These are phyloP conservation scores for Rhizopogon vulgaris DNA, from an alignment of 768 basidiomycete genomes.

Conservation along the genomic window DNA sequence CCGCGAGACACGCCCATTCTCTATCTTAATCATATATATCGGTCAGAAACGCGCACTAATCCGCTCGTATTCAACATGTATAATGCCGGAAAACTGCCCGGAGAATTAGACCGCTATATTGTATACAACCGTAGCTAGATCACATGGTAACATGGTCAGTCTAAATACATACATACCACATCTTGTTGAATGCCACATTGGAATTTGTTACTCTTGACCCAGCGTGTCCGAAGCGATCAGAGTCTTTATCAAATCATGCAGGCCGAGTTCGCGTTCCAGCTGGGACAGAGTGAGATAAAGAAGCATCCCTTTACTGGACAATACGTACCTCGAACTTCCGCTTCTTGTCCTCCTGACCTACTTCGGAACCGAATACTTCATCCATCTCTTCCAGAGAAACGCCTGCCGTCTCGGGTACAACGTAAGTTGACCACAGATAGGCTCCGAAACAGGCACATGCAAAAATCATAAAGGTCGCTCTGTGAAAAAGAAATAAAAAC, in stretches of 20 bases:
- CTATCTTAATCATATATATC: neutral
- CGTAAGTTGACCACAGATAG: conserved; percentile 64
- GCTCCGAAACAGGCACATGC: conserved; percentile 56
- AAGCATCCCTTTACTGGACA: neutral
- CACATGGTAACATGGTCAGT: neutral
- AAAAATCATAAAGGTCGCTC: conserved; percentile 67
- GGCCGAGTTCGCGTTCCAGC: conserved; percentile 54
- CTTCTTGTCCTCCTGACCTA: conserved; percentile 45
- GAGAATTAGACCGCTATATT: neutral
- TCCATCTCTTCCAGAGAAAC: conserved; percentile 76
- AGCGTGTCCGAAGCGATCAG: conserved; percentile 15
- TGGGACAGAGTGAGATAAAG: conserved; percentile 15
- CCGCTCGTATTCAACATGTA: neutral
- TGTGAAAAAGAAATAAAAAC: conserved; percentile 17
- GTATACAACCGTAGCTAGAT: neutral
- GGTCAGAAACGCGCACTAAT: neutral
- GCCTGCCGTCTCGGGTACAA: conserved; percentile 74
- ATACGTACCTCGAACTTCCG: conserved; percentile 47
- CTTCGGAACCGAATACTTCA: conserved; percentile 54
- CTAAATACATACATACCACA: neutral
- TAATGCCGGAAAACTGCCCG: neutral
- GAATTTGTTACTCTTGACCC: neutral
- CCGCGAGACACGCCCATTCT: neutral
- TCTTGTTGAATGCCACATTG: neutral
- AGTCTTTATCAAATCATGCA: conserved; percentile 38